Evolutionary conservation across 1,284 basidiomycete genomes (phyloP).

Genomic region (Mycena sp.): DNA sequence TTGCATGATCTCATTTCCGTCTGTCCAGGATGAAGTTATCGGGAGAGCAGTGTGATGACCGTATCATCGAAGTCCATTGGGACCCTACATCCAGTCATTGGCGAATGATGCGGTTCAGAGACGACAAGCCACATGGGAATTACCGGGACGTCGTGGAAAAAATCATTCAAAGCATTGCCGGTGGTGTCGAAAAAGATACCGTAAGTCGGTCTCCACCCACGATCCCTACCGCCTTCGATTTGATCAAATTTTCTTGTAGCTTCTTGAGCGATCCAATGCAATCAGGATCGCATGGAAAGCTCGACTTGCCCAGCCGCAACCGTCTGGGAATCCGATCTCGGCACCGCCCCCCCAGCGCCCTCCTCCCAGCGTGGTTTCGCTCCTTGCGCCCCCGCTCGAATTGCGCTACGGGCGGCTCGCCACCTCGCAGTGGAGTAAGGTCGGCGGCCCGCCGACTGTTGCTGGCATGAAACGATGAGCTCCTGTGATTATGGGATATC

Average conservation of each 20-base stretch:
- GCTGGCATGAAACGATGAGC: constrained; percentile 72
- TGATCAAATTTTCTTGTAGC: constrained; percentile 49
- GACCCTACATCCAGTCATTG: constrained; percentile 72
- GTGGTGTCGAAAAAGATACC: constrained; percentile 88
- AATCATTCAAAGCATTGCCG: constrained; percentile 87
- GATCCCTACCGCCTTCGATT: neutral
- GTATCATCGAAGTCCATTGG: constrained; percentile 96
- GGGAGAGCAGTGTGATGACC: constrained; percentile 91
- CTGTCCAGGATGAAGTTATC: constrained; percentile 80
- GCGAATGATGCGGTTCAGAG: constrained; percentile 91
- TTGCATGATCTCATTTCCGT: neutral
- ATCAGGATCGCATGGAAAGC: constrained; percentile 79
- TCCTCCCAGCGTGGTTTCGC: neutral
- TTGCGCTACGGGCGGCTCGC: constrained; percentile 73
- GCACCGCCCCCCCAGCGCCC: neutral
- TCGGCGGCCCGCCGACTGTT: constrained; percentile 67
- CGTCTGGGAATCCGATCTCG: constrained; percentile 42
- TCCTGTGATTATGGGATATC: neutral
- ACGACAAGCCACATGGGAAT: constrained; percentile 93
- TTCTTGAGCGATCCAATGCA: constrained; percentile 64
- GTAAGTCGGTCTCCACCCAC: constrained; percentile 54
- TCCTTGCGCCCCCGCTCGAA: constrained; percentile 19
- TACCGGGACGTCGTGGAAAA: constrained; percentile 84
- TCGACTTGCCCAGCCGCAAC: constrained; percentile 47
- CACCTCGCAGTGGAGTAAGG: constrained; percentile 74